A percentile compares a stretch with the other conserved stretches of the same genome.
Conservation (phyloP, 1,139 yeast species). For the Yarrowia galli region DNA sequence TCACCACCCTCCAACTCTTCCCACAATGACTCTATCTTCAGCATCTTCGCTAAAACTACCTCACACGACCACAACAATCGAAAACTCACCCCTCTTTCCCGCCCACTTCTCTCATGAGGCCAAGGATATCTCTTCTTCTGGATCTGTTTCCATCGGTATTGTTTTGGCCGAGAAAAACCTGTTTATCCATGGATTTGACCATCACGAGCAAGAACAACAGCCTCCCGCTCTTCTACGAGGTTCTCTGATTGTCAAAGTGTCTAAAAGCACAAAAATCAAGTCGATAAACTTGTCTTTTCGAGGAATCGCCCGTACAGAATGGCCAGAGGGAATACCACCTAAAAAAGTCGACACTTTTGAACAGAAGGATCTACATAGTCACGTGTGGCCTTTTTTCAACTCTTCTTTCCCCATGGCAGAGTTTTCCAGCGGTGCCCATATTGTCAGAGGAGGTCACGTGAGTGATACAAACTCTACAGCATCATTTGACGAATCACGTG, state of each 20-base stretch:
- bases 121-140: conserved; percentile 9
- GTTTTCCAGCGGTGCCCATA: conserved; percentile 58
- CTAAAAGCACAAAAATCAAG: conserved; percentile 79
- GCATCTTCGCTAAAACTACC: conserved; percentile 15
- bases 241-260: conserved; percentile 70
- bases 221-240: conserved; percentile 90
- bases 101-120: conserved; percentile 34
- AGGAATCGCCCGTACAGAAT: conserved; percentile 84
- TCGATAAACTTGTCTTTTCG: conserved; percentile 68
- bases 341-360: conserved; percentile 73
- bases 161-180: conserved; percentile 80
- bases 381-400: conserved; percentile 91
- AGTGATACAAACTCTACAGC: no score
- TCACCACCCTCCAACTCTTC: no score
- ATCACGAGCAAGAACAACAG: conserved; percentile 66
- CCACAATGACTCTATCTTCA: no score
- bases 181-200: conserved; percentile 81
- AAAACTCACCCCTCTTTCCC: conserved; percentile 28
- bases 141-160: conserved; percentile 47
- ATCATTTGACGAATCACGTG: conserved; percentile 2
- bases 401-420: conserved; percentile 52
- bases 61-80: conserved; percentile 1
- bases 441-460: no score
- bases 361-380: conserved; percentile 69
- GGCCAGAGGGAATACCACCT: conserved; percentile 99